phyloP scores from a whole-genome alignment of 176 grass and related monocot genomes.

The Hyparrhenia diplandra region DNA sequence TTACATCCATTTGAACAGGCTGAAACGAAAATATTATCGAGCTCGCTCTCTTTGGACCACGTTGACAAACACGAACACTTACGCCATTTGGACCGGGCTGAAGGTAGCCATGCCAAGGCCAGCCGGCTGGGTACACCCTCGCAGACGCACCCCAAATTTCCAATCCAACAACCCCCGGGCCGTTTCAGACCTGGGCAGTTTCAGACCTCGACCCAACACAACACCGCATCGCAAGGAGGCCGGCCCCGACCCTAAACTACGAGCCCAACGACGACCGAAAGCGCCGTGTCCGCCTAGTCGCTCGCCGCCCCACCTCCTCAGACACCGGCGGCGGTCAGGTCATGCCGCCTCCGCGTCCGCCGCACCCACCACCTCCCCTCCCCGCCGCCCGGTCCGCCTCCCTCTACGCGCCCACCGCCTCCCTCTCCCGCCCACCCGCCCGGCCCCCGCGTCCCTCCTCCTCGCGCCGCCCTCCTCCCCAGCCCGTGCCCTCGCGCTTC shows the following conservation, averaged over 20 bases:
- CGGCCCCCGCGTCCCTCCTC: conserved; percentile 26
- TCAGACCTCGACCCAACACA: no score
- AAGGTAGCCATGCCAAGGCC: no score
- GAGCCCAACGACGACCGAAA: neutral
- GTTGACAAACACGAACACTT: no score
- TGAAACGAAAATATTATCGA: no score
- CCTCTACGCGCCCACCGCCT: conserved; percentile 27
- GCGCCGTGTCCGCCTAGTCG: conserved; percentile 25
- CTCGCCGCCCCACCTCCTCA: conserved; percentile 30
- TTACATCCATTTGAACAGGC: no score
- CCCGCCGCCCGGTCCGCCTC: conserved; percentile 18
- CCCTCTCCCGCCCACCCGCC: conserved; percentile 28
- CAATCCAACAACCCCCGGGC: no score
- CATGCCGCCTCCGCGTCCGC: conserved; percentile 39
- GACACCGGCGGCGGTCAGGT: conserved; percentile 54
- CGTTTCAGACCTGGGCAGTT: no score
- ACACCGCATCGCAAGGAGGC: no score
- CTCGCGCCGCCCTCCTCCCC: conserved; percentile 32
- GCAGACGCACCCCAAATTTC: no score
- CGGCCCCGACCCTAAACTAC: neutral
- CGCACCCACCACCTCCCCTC: conserved; percentile 8
- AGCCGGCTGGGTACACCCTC: no score
- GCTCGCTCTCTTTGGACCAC: no score
- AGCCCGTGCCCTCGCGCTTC: conserved; percentile 36
- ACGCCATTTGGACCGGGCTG: no score